Evolutionary conservation across 2,329 filamentous ascomycete genomes (phyloP), one percentile per base, ranked within the genome.

Genomic region (Arthroderma uncinatum): DNA sequence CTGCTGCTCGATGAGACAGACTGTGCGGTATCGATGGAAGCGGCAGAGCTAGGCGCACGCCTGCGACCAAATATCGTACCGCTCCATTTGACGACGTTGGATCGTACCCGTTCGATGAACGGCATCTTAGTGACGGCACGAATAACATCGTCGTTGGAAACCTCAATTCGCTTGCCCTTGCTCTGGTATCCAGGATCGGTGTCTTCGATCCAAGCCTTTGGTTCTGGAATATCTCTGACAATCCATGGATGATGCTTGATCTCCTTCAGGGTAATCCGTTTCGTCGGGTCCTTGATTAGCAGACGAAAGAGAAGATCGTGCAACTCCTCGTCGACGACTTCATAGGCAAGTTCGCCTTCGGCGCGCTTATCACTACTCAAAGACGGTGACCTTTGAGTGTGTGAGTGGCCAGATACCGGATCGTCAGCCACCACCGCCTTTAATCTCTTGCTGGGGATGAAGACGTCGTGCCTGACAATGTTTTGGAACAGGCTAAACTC

Each of bases 161-260:
- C 89, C 69, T 96, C 86, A 65, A 98, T 97, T 71, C 84, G 89
- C 68, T 86, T 84, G 62, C 89, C 90, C 57, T 87, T 82, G 33
- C 84, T 85, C 59, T 85, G 85, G 36, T 85, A 81, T 37, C 83
- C 84, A 1, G 91, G 90, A 66, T 97, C 92, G 0, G 91, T 95
- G 61, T 95, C 89, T 64, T 95, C 89, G n/a, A 96, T 82, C 93
- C 93, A 98, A 8, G 79, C 78, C 33, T 82, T 76, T 37, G 85
- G 81, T 63, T 95, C 85, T 34, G 82, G 75, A 48, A 97, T 81
- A 61, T 86, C 90, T 58, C 85, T 78, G 1, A 92, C 78, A 14
- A 97, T 86, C 93, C 93, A 98, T 4, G 86, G 85, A 68, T 98
- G 93, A 59, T 87, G 85, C 71, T 97, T 97, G 65, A 97, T 92